Percentiles rank a stretch among this genome's conserved stretches.
phyloP scores from a whole-genome alignment of 176 grass and related monocot species.

The Miscanthus lutarioriparius region DNA sequence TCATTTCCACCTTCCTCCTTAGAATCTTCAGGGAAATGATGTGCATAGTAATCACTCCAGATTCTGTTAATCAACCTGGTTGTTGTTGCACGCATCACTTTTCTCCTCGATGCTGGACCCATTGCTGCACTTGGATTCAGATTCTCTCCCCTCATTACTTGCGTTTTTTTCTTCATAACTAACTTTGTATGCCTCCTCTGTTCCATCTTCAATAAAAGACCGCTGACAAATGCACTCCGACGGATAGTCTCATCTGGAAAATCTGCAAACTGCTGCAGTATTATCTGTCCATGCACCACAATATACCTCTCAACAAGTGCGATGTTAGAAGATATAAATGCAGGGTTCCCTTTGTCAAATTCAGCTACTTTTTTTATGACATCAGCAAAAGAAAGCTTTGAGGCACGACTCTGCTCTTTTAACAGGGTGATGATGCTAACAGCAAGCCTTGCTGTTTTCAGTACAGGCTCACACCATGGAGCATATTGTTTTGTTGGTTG shows the following conservation, averaged over 20 bases:
- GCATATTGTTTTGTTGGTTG: slow-evolving; percentile 91
- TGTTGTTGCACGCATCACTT: slow-evolving; percentile 96
- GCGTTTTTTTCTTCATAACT: slow-evolving; percentile 79
- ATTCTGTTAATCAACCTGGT: slow-evolving; percentile 82
- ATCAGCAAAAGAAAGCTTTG: slow-evolving; percentile 87
- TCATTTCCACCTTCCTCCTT: slow-evolving; percentile 60
- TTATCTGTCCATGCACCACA: slow-evolving; percentile 92
- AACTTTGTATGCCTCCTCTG: slow-evolving; percentile 84
- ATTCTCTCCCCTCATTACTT: slow-evolving; percentile 66
- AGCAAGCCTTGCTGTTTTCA: slow-evolving; percentile 94
- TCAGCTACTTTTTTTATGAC: slow-evolving; percentile 81
- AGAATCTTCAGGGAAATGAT: slow-evolving; percentile 81
- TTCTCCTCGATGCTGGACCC: slow-evolving; percentile 58
- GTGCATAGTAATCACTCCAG: slow-evolving; percentile 86
- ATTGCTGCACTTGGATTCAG: slow-evolving; percentile 86
- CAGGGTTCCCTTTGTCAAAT: slow-evolving; percentile 61
- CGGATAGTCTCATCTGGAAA: slow-evolving; percentile 90
- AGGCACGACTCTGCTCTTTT: slow-evolving; percentile 89
- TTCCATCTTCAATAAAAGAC: slow-evolving; percentile 83
- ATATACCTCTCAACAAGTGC: slow-evolving; percentile 79
- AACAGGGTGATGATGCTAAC: slow-evolving; percentile 85
- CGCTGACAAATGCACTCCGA: slow-evolving; percentile 81
- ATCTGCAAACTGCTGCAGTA: slow-evolving; percentile 96
- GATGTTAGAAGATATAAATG: slow-evolving; percentile 69
- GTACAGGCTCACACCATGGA: slow-evolving; percentile 81